Conservation (phyloP, 352 stramenopile species). For the Phytophthora agathidicida region DNA sequence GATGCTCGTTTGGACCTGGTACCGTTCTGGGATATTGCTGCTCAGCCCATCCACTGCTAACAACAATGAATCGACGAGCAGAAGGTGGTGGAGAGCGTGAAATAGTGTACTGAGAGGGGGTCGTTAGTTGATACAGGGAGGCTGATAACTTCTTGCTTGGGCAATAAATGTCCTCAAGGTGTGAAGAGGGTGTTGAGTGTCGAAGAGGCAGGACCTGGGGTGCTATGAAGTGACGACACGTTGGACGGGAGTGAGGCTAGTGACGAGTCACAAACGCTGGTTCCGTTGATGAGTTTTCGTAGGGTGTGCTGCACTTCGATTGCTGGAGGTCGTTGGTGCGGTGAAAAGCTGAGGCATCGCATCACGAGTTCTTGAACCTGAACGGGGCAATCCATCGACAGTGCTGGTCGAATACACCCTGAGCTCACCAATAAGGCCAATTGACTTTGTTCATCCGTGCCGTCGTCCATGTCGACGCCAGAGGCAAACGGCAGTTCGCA, state of each 20-base stretch:
- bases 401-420: conserved; percentile 47
- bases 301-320: conserved; percentile 49
- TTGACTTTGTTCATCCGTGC: conserved; percentile 43
- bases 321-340: conserved; percentile 38
- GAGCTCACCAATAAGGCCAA: conserved; percentile 55
- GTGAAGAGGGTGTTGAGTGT: conserved; percentile 29
- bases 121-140: conserved; percentile 24
- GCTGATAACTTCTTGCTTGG: conserved; percentile 18
- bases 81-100: too few relatives aligned
- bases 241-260: conserved; percentile 35
- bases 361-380: conserved; percentile 53
- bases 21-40: conserved; percentile 33
- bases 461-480: conserved; percentile 50
- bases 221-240: conserved; percentile 34
- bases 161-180: conserved; percentile 22
- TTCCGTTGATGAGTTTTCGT: conserved; percentile 44
- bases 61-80: too few relatives aligned
- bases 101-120: conserved; percentile 24
- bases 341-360: conserved; percentile 54
- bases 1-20: conserved; percentile 29
- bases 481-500: conserved; percentile 49
- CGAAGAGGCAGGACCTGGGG: conserved; percentile 8
- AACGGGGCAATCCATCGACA: conserved; percentile 49
- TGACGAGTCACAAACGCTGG: conserved; percentile 30
- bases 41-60: conserved; percentile 32